Conservation (phyloP, 164 flowering plant genomes). For the Malania oleifera region DNA sequence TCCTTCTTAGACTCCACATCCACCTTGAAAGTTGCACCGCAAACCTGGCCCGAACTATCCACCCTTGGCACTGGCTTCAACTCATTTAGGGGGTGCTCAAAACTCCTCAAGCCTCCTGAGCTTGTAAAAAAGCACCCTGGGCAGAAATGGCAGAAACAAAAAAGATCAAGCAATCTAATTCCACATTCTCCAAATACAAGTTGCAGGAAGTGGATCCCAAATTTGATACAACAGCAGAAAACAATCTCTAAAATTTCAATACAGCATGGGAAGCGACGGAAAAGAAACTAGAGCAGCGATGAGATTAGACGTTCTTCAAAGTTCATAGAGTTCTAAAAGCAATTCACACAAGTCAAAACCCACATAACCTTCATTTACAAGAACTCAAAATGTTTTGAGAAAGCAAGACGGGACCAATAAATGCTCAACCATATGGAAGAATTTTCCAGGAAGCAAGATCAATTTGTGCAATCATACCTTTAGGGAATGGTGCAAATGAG, state of each 20-base stretch:
- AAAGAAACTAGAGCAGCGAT: too few relatives aligned
- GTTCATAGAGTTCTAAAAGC: too few relatives aligned
- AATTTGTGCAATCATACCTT: slow-evolving; percentile 45
- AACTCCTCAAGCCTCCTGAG: slow-evolving; percentile 80
- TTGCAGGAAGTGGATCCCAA: too few relatives aligned
- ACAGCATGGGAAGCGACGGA: too few relatives aligned
- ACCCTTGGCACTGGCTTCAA: slow-evolving; percentile 89
- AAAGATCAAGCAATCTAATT: background rate
- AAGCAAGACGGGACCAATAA: background rate
- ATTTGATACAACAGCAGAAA: background rate
- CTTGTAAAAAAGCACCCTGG: slow-evolving; percentile 88
- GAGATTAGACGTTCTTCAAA: too few relatives aligned
- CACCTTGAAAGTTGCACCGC: slow-evolving; percentile 84
- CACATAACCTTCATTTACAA: background rate
- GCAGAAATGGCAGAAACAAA: background rate
- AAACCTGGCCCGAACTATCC: slow-evolving; percentile 90
- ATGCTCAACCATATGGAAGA: background rate
- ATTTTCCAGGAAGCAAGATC: background rate
- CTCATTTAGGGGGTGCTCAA: slow-evolving; percentile 82
- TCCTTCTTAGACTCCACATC: slow-evolving; percentile 65
- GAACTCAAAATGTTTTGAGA: background rate
- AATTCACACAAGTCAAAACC: too few relatives aligned
- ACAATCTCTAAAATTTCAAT: too few relatives aligned
- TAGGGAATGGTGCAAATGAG: slow-evolving; percentile 95
- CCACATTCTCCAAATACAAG: too few relatives aligned